phyloP scores from a whole-genome alignment of 345 rosid genomes.

The Ceriops decandra region DNA sequence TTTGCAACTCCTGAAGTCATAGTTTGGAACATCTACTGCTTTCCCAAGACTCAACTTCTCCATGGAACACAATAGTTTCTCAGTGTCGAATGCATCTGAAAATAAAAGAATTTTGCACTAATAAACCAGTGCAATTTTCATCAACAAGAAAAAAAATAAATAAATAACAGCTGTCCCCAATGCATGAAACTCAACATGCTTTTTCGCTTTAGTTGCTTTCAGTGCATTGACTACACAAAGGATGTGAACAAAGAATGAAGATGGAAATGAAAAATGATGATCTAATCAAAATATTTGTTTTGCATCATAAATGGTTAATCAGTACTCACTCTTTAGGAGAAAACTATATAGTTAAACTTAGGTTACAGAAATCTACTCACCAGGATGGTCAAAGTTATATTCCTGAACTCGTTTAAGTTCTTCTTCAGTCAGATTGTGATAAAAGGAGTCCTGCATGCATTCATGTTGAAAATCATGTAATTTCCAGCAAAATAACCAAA shows the following conservation, averaged over 20 bases:
- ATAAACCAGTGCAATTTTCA: slow-evolving; percentile 5
- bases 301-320: too few relatives aligned
- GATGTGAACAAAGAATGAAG: background rate
- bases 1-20: slow-evolving; percentile 81
- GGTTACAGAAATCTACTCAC: slow-evolving; percentile 48
- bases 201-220: background rate
- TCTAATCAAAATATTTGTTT: too few relatives aligned
- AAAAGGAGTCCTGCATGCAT: slow-evolving; percentile 92
- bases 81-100: slow-evolving; percentile 94
- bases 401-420: slow-evolving; percentile 86
- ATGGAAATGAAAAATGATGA: too few relatives aligned
- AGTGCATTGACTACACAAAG: background rate
- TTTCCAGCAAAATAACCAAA: too few relatives aligned
- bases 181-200: background rate
- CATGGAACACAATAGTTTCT: slow-evolving; percentile 63
- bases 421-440: slow-evolving; percentile 81
- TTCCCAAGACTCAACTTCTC: slow-evolving; percentile 78
- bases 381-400: slow-evolving; percentile 99
- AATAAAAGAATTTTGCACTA: slow-evolving; percentile 25
- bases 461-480: background rate
- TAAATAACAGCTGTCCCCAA: background rate
- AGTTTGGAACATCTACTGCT: slow-evolving; percentile 94
- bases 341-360: background rate
- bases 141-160: background rate
- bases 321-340: too few relatives aligned